Base-by-base conservation (phyloP, 768 basidiomycete species). In the Pholiota microspora region DNA sequence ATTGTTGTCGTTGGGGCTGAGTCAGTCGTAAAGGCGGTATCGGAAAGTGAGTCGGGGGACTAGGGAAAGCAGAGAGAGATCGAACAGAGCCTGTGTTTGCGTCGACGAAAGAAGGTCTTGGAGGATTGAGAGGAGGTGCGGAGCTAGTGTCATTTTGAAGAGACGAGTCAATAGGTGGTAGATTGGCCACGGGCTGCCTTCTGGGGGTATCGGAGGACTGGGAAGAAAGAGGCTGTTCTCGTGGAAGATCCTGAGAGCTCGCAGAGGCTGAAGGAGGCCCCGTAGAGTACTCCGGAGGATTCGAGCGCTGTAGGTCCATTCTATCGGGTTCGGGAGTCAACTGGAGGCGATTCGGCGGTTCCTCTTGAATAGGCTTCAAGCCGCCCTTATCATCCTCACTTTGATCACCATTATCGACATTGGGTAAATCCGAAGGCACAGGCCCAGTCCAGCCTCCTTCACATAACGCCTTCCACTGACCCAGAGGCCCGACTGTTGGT, bases 11-110 rank as follows among this genome's bases (percentile, higher is more conserved):
- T 34, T 42, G 38, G n/a, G 54, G 44, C 51, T 46, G 45, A 36
- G 29, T 25, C 49, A 51, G 49, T 46, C 68, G 66, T 16, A 66
- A 69, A 25, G 81, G 78, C 31, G 85, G 88, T 12, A 85, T 68
- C 10, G 88, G 88, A 54, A 86, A 81, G 65, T 89, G 87, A 0
- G 81, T 82, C 0, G 89, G 89, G 13, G 89, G 89, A 0, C 78
- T 69, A 21, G 89, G 89, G 66, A 91, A 91, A 0, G 83, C 85
- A 28, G 85, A 87, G 21, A 91, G 72, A 1, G 87, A 85, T 16
- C 85, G 77, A n/a, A 88, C 76, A 24, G 85, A 84, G 32, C 77
- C 78, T 7, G 75, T 74, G 44, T 76, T 70, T 9, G 72, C 64
- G 50, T 79, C 76, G 9, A 71, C 64, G 21, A 69, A 73, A 45